Conservation (phyloP, 257 asterid species). For the Parsonsia alboflavescens region DNA sequence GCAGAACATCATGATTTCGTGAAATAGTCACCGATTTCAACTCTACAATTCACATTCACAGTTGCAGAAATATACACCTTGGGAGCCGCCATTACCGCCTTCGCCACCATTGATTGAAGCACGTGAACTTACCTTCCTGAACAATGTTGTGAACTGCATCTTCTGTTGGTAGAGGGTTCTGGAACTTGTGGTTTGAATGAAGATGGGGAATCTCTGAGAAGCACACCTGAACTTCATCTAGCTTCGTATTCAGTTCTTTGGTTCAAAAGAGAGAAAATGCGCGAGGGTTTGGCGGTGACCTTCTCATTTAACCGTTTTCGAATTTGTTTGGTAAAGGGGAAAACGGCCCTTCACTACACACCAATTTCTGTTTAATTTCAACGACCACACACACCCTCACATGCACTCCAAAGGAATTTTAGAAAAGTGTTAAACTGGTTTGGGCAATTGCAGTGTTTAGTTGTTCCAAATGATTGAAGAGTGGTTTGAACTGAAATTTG, state of each 20-base stretch:
- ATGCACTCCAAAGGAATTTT: too few species aligned
- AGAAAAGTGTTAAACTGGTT: too few species aligned
- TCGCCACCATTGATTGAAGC: slow-evolving; percentile 38
- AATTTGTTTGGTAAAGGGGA: neutral
- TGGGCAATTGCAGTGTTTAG: too few species aligned
- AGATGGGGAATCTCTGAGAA: slow-evolving; percentile 25
- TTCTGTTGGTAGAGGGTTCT: slow-evolving; percentile 31
- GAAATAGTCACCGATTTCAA: neutral
- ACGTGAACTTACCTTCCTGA: slow-evolving; percentile 57
- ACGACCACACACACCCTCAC: too few species aligned
- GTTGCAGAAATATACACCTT: slow-evolving; percentile 30
- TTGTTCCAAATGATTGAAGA: too few species aligned
- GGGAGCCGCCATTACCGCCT: slow-evolving; percentile 44
- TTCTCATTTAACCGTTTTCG: neutral
- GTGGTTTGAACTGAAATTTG: too few species aligned
- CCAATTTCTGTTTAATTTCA: too few species aligned
- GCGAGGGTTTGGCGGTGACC: neutral
- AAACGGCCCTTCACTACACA: neutral
- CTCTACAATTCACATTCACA: neutral
- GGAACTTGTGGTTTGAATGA: slow-evolving; percentile 19
- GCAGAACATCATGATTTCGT: neutral
- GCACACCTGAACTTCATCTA: slow-evolving; percentile 58
- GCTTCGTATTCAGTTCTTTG: neutral
- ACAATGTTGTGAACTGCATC: slow-evolving; percentile 47
- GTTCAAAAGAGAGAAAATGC: neutral